Evolutionary conservation across 2,329 filamentous ascomycete species (phyloP), one percentile per base, ranked within the genome.

Genomic region (Didymella glomerata): DNA sequence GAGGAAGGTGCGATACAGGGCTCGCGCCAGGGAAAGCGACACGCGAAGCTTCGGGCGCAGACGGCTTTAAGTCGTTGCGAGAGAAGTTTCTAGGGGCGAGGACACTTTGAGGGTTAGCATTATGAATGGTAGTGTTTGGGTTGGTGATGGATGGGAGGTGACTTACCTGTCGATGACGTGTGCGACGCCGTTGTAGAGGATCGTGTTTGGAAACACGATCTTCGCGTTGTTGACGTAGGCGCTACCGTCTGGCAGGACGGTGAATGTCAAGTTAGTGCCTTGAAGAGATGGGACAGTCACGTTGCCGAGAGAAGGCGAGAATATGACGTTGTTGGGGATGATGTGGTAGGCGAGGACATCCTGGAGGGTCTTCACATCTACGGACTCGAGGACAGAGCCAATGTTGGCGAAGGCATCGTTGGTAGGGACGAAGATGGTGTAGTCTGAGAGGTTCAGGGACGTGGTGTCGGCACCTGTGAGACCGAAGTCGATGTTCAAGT

Each of bases 371-470:
- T 51, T 45, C 11, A 64, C n/a, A 32, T 70, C 63, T 6, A 62
- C 67, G 2, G 60, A 51, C 20, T 56, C 57, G 2, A 72, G 57
- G 16, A 69, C 63, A 3, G 69, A 71, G 48, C 68, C 69, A 28
- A 86, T 81, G 72, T 83, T 83, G 42, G 88, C 84, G 69, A 97
- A 93, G 0, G 92, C 92, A 46, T 82, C 79, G 74, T 96, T 86
- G 1, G 85, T 87, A 0, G 93, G 93, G 1, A 90, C 89, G 66
- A 97, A 95, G 52, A 94, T 79, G 0, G 93, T 97, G 69, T 88
- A 86, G 76, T 93, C 93, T 18, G 84, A 70, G 14, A 70, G 63
- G 45, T 72, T 72, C 30, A 70, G 68, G 14, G 63, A 62, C 9
- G 34, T 40, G n/a, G 46, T 14, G 16, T 65, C 61, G 2, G 67